A percentile compares a stretch with the other conserved stretches of the same genome.
Conservation (phyloP, 305 asterid genomes). For the Fraxinus sp. region DNA sequence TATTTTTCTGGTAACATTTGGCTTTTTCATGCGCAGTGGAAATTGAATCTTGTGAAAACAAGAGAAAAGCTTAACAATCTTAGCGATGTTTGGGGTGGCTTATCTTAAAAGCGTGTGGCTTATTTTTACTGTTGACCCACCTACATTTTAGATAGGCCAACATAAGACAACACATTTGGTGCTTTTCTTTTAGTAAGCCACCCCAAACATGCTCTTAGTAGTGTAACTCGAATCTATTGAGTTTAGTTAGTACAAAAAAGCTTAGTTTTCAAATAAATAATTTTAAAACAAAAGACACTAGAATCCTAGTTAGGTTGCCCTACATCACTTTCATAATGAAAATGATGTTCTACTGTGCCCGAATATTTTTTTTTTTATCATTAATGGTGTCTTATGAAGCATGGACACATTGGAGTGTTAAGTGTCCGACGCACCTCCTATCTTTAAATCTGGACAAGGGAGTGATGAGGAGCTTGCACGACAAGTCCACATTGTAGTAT, state of each 20-base stretch:
- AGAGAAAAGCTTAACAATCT: background rate
- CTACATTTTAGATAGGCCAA: background rate
- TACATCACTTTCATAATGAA: background rate
- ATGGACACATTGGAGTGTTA: background rate
- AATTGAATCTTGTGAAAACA: background rate
- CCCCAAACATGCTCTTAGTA: background rate
- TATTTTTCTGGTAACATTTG: background rate
- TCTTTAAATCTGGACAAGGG: background rate
- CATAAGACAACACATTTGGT: background rate
- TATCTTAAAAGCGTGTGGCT: background rate
- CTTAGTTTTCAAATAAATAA: background rate
- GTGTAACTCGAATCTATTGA: background rate
- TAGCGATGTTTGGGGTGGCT: background rate
- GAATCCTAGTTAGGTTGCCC: background rate
- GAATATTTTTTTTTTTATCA: background rate
- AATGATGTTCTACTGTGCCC: background rate
- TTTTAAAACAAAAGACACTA: background rate
- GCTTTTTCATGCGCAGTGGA: background rate
- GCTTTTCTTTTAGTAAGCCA: background rate
- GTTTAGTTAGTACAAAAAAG: background rate
- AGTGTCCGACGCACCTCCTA: background rate
- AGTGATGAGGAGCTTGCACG: background rate
- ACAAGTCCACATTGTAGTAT: background rate
- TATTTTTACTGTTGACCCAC: background rate
- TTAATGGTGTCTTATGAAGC: background rate